Conservation (phyloP, 306 rosid species). For the Mimosa bimucronata region DNA sequence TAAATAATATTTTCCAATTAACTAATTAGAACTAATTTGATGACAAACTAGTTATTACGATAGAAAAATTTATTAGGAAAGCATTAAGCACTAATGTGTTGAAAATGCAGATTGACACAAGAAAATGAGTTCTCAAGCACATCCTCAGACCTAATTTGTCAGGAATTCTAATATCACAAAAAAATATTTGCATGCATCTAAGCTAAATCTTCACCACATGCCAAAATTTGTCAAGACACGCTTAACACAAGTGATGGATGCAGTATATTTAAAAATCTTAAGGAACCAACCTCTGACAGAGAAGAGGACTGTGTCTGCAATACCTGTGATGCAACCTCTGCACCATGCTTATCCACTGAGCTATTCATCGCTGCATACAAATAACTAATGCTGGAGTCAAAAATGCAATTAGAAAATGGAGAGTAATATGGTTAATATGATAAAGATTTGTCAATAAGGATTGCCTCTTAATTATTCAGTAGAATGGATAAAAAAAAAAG, state of each 20-base stretch:
- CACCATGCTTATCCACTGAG: constrained; percentile 55
- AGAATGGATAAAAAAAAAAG: too few species aligned
- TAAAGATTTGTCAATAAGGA: background rate
- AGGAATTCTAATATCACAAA: background rate
- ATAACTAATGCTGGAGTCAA: constrained; percentile 19
- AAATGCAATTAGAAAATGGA: constrained; percentile 13
- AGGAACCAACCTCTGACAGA: constrained; percentile 64
- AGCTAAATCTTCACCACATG: constrained; percentile 5
- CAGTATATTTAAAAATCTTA: constrained; percentile 9
- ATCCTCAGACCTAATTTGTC: background rate
- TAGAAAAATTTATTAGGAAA: background rate
- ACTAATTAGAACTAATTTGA: background rate
- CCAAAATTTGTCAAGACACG: constrained; percentile 22
- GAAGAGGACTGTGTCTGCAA: constrained; percentile 53
- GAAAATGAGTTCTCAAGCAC: background rate
- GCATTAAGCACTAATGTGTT: background rate
- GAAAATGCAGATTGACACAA: background rate
- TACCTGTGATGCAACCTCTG: constrained; percentile 51
- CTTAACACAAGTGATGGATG: constrained; percentile 6
- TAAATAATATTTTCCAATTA: background rate
- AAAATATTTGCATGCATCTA: background rate
- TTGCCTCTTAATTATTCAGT: too few species aligned
- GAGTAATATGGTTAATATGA: constrained; percentile 8
- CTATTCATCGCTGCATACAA: constrained; percentile 56
- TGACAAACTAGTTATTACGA: background rate